Conservation (phyloP, 257 asterid species). For the Jacaranda copaia region DNA sequence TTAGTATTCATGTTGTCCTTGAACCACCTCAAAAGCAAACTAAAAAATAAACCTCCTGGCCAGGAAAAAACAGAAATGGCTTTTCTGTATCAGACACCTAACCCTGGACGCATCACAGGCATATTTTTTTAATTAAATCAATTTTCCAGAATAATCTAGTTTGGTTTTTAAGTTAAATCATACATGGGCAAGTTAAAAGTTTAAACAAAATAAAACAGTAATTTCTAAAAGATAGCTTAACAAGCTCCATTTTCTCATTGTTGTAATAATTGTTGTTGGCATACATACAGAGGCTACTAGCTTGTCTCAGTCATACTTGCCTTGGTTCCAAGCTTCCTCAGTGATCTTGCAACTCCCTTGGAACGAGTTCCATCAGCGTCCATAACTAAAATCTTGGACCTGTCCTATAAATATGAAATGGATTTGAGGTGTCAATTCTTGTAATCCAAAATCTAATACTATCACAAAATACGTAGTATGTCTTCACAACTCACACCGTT, state of each 20-base stretch:
- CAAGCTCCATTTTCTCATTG: constrained; percentile 9
- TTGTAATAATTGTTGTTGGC: neutral
- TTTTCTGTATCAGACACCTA: too few relatives aligned
- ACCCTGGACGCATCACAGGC: too few relatives aligned
- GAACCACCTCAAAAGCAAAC: too few relatives aligned
- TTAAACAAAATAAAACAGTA: constrained; percentile 7
- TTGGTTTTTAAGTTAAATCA: too few relatives aligned
- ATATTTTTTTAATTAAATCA: too few relatives aligned
- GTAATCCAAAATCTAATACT: constrained; percentile 8
- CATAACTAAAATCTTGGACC: constrained; percentile 87
- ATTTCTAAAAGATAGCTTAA: neutral
- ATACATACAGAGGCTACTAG: neutral
- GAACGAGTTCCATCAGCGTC: constrained; percentile 91
- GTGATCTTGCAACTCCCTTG: constrained; percentile 83
- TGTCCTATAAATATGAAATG: constrained; percentile 57
- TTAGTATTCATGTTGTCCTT: neutral
- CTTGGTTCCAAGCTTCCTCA: constrained; percentile 82
- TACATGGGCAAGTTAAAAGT: too few relatives aligned
- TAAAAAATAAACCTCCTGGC: too few relatives aligned
- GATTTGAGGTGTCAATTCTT: constrained; percentile 38
- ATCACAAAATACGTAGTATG: neutral
- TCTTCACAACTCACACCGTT: too few relatives aligned
- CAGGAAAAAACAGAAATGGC: too few relatives aligned
- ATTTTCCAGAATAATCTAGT: too few relatives aligned
- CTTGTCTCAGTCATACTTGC: constrained; percentile 50